phyloP scores from a whole-genome alignment of 2,329 filamentous ascomycete species.

The Trichoderma afroharzianum region DNA sequence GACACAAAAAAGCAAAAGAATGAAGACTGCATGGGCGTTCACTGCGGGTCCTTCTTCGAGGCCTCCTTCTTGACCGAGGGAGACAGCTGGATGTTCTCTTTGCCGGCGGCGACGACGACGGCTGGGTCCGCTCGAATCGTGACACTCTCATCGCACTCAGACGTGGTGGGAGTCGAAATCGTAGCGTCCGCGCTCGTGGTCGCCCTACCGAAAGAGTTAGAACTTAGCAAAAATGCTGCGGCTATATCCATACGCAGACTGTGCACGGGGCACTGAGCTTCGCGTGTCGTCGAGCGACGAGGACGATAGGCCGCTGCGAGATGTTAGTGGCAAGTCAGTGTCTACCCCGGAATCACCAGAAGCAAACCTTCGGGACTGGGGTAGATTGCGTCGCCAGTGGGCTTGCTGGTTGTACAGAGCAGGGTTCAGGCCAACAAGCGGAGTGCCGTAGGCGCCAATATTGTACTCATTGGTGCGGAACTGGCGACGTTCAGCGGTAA shows the following conservation, averaged over 20 bases:
- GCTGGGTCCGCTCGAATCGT: conserved; percentile 53
- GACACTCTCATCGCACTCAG: conserved; percentile 51
- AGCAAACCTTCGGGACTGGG: conserved; percentile 31
- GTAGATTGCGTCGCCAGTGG: conserved; percentile 35
- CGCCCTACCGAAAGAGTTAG: conserved; percentile 36
- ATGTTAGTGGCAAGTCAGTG: conserved; percentile 5
- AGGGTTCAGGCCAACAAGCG: conserved; percentile 53
- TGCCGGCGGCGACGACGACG: conserved; percentile 34
- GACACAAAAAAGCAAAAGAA: conserved; percentile 9
- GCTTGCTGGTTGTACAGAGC: conserved; percentile 36
- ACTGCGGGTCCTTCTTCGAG: conserved; percentile 29
- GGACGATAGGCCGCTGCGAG: conserved; percentile 26
- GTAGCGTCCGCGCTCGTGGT: conserved; percentile 37
- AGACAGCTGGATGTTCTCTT: conserved; percentile 47
- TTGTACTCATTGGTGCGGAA: conserved; percentile 97
- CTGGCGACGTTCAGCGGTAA: conserved; percentile 90
- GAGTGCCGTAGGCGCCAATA: conserved; percentile 64
- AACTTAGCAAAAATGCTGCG: conserved; percentile 26
- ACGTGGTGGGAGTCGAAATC: conserved; percentile 40
- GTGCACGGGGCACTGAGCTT: conserved; percentile 32
- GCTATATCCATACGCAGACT: conserved; percentile 35
- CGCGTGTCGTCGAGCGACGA: conserved; percentile 31
- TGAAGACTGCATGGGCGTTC: not conserved
- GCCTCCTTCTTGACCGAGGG: conserved; percentile 43
- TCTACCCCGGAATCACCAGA: not conserved